Conservation (phyloP, 192 early-diverging fungal genomes). For the Rhizoclosmatium sp. region DNA sequence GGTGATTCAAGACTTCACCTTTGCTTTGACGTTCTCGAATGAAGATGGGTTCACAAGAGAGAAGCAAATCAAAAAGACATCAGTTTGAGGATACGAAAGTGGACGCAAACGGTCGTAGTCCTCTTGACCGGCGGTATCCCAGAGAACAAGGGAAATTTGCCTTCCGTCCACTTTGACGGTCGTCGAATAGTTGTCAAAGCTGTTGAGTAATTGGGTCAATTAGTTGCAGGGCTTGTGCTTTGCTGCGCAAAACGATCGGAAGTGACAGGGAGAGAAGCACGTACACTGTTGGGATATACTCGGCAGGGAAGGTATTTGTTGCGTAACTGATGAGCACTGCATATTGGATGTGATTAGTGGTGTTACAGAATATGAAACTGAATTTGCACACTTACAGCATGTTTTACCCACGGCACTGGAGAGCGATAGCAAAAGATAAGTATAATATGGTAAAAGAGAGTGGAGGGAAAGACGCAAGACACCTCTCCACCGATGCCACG, state of each 20-base stretch:
- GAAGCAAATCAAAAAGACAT: slow-evolving; percentile 91
- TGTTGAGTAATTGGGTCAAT: slow-evolving; percentile 32
- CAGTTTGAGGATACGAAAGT: slow-evolving; percentile 85
- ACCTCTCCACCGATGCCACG: too few species aligned
- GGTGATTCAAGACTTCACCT: slow-evolving; percentile 59
- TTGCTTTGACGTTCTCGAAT: slow-evolving; percentile 87
- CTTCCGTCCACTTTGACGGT: slow-evolving; percentile 82
- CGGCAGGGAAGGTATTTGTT: slow-evolving; percentile 99
- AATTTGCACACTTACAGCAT: slow-evolving; percentile 63
- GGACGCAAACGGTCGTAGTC: slow-evolving; percentile 92
- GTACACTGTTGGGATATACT: slow-evolving; percentile 99
- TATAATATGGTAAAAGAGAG: background rate
- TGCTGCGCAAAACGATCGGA: background rate
- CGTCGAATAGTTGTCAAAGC: slow-evolving; percentile 89
- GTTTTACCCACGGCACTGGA: slow-evolving; percentile 91
- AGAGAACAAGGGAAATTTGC: slow-evolving; percentile 81
- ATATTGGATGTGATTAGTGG: background rate
- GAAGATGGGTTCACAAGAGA: slow-evolving; percentile 88
- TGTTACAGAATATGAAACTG: background rate
- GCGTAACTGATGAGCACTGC: slow-evolving; percentile 94
- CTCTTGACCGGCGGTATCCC: slow-evolving; percentile 96
- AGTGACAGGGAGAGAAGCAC: slow-evolving; percentile 29
- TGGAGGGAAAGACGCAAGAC: background rate
- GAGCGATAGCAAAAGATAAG: background rate
- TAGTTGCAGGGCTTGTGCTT: background rate